phyloP scores from a whole-genome alignment of 305 asterid species.

The Euphrasia arctica region DNA sequence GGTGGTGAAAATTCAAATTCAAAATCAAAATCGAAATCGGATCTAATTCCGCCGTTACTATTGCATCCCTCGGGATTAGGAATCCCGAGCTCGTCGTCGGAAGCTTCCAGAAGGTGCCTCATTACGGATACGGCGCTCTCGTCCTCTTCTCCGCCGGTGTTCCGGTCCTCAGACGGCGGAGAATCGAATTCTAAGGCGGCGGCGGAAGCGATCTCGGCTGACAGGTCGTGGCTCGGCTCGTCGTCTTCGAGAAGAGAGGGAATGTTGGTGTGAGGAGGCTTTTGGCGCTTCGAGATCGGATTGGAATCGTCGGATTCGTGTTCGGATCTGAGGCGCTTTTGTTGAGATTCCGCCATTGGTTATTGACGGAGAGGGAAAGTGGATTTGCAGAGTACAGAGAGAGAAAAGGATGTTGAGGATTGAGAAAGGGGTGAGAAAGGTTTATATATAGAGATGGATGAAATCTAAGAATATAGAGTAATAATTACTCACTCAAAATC shows the following conservation, averaged over 20 bases:
- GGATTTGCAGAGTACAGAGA: slow-evolving; percentile 26
- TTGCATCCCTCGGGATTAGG: slow-evolving; percentile 35
- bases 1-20: background rate
- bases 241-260: slow-evolving; percentile 46
- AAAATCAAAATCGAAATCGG: slow-evolving; percentile 28
- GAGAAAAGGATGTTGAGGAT: slow-evolving; percentile 31
- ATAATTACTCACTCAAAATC: no score
- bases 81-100: slow-evolving; percentile 88
- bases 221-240: slow-evolving; percentile 32
- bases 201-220: slow-evolving; percentile 47
- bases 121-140: slow-evolving; percentile 45
- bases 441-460: slow-evolving; percentile 33
- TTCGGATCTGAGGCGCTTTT: slow-evolving; percentile 50
- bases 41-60: slow-evolving; percentile 22
- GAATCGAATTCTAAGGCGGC: slow-evolving; percentile 21
- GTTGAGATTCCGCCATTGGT: slow-evolving; percentile 56
- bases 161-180: slow-evolving; percentile 23
- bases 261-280: slow-evolving; percentile 33
- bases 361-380: background rate
- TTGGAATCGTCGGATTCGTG: slow-evolving; percentile 31
- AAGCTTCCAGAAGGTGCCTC: slow-evolving; percentile 80
- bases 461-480: no score
- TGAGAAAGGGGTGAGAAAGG: slow-evolving; percentile 33
- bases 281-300: slow-evolving; percentile 44
- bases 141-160: slow-evolving; percentile 31